Base-by-base conservation (phyloP, 1,284 basidiomycete species). In the Calocybe gambosa region DNA sequence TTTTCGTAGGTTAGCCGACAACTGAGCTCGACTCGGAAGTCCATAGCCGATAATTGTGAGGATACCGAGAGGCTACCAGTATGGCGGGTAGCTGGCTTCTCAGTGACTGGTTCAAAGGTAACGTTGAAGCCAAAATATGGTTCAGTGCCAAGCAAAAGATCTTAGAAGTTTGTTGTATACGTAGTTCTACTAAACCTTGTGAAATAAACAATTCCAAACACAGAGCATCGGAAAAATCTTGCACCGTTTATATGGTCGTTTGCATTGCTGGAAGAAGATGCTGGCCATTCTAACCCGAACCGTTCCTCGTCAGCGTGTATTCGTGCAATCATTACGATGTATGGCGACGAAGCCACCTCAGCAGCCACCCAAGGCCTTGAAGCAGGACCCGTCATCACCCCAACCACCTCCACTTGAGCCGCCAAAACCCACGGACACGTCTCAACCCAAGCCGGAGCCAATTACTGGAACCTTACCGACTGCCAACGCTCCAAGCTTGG, bases 401-500 rank as follows among this genome's bases (percentile, higher is more conserved):
- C 29, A 31, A 31, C 29, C 29, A 8, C 48, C 43, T 28, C 19
- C 38, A 41, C 43, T 40, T 5, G 23, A 25, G 2, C 5, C 33
- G 16, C 42, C 50, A 21, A 34, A 38, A 8, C 45, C 47, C 5
- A 18, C 35, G 13, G 31, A 15, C 13, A 16, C 38, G 7, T 35
- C 37, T 9, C 20, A 39, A 34, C 43, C 43, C 18, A 29, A 29
- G 7, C 20, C 31, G 21, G 46, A 45, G n/a, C 43, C 51, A 21
- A 38, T 38, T 21, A 47, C 47, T 2, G 45, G 23, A 20, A 50
- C 54, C 20, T 31, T 44, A 7, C 23, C 42, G 26, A 46, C 57
- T 26, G 50, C 60, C 6, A 58, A 56, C 39, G 50, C 70, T 6
- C 74, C 75, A 5, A 77, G 71, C 50, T 64, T 82, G 18, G 79